Percentiles rank a stretch among this genome's conserved stretches.
These are phyloP conservation scores for Mycena crocata DNA, from an alignment of 768 basidiomycete species.

Conservation along the genomic window DNA sequence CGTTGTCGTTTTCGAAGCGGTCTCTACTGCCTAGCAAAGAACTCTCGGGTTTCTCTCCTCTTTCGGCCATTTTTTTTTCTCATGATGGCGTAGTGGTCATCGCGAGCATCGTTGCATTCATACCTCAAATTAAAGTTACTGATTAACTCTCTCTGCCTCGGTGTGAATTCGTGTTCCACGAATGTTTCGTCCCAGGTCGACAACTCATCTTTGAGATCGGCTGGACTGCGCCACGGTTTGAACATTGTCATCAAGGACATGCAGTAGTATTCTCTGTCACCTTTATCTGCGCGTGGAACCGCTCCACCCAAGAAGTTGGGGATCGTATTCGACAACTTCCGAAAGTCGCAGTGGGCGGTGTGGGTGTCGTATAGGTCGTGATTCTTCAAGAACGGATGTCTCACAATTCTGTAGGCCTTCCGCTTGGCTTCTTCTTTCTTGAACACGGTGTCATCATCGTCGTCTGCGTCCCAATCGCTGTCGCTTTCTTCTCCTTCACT, in stretches of 20 bases:
- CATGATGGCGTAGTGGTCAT: background rate
- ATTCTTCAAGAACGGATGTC: background rate
- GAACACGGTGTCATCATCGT: background rate
- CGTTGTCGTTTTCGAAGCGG: background rate
- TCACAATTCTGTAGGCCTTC: background rate
- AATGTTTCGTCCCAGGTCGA: slow-evolving; percentile 35
- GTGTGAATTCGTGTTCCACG: background rate
- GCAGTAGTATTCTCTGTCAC: slow-evolving; percentile 47
- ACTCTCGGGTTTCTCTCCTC: background rate
- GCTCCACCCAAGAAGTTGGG: slow-evolving; percentile 41
- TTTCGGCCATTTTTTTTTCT: background rate
- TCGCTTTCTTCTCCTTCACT: background rate
- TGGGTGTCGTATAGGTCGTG: background rate
- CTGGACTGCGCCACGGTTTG: background rate
- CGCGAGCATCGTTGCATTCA: too few relatives aligned
- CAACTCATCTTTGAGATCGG: slow-evolving; percentile 33
- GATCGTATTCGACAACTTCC: slow-evolving; percentile 18
- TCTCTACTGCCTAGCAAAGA: background rate
- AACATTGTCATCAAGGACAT: slow-evolving; percentile 35
- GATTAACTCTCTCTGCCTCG: background rate
- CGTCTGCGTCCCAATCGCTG: background rate
- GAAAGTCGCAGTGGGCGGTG: background rate
- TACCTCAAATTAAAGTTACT: background rate
- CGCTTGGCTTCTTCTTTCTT: background rate
- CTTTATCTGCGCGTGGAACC: slow-evolving; percentile 40